Base-by-base conservation (phyloP, 192 early-diverging fungal species). In the Coemansia reversa region DNA sequence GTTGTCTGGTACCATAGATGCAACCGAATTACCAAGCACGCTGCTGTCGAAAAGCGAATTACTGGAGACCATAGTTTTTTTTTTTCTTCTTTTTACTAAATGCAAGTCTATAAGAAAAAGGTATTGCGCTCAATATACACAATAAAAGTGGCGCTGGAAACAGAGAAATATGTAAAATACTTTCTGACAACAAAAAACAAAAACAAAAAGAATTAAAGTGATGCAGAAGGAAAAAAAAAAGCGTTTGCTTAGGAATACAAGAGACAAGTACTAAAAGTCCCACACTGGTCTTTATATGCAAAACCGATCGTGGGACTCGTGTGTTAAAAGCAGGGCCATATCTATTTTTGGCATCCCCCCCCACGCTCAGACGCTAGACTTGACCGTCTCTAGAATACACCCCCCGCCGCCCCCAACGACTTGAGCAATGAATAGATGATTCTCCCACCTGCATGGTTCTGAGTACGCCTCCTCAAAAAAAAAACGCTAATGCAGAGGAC, bases 11-110 rank as follows among this genome's bases (percentile, higher is more conserved):
- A 95, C 76, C 29, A 73, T 60, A 5, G 69, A 77, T 49, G 75
- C 81, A 7, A 91, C 84, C 4, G 86, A 72, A 16, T 83, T 50
- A 47, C 91, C 93, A 70, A 95, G 93, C 55, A 92, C 83, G 24
- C 58, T 52, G 67, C 55, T 28, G 53, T 68, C 68, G 33, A 82
- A 82, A 52, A 82, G 69, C 3, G 68, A 58, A 55, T 74, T 74
- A 67, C 65, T 76, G 57, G 45, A 60, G 22, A 77, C 75, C 75
- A 77, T 82, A 1, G 7, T 39, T 39, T 39, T 39, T 6, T 39
- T 7, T 7, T 32, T 32, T 32, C 7, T n/a, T n/a, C n/a, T n/a
- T 35, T 35, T 35, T 35, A 12, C 1, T 35, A 11, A 35, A 35
- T 35, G 33, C 33, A 35, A 45, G 14, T 45, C 12, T 45, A 45